phyloP scores from a whole-genome alignment of 83 land plant species.

The Thuja plicata region DNA sequence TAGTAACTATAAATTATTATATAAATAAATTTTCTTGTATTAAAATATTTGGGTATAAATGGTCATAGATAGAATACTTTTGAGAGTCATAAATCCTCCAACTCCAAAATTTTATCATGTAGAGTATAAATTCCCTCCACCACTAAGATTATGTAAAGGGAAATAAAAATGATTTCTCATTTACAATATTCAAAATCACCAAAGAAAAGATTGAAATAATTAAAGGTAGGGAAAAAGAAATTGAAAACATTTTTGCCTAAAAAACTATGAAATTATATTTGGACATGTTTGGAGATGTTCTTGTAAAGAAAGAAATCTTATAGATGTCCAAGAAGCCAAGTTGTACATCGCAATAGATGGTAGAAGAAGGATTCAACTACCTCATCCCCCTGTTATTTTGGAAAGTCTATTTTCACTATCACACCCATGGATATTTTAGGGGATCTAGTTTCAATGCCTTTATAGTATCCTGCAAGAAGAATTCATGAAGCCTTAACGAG shows the following conservation, averaged over 20 bases:
- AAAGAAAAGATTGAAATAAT: conserved; percentile 36
- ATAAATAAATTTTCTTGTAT: too few relatives aligned
- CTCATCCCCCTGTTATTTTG: conserved; percentile 61
- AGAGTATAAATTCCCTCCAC: conserved; percentile 86
- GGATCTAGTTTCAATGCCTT: conserved; percentile 47
- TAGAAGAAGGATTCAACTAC: conserved; percentile 41
- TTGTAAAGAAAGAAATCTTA: conserved; percentile 56
- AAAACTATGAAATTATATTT: conserved; percentile 63
- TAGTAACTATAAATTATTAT: too few relatives aligned
- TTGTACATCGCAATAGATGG: conserved; percentile 61
- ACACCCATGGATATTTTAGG: conserved; percentile 61
- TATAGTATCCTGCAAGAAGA: conserved; percentile 44
- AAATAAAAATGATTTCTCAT: conserved; percentile 10
- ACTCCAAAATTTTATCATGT: conserved; percentile 71
- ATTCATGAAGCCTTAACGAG: conserved; percentile 54
- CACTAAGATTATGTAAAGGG: conserved; percentile 18
- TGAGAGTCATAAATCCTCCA: conserved; percentile 78
- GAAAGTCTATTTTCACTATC: conserved; percentile 63
- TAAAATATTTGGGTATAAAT: too few relatives aligned
- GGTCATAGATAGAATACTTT: conserved; percentile 88
- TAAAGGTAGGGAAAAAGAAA: conserved; percentile 35
- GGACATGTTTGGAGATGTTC: conserved; percentile 65
- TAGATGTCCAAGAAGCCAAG: conserved; percentile 43
- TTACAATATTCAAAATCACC: conserved; percentile 38
- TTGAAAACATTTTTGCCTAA: conserved; percentile 27